Conservation (phyloP, 148 eudicot genomes). For the Talinum fruticosum region DNA sequence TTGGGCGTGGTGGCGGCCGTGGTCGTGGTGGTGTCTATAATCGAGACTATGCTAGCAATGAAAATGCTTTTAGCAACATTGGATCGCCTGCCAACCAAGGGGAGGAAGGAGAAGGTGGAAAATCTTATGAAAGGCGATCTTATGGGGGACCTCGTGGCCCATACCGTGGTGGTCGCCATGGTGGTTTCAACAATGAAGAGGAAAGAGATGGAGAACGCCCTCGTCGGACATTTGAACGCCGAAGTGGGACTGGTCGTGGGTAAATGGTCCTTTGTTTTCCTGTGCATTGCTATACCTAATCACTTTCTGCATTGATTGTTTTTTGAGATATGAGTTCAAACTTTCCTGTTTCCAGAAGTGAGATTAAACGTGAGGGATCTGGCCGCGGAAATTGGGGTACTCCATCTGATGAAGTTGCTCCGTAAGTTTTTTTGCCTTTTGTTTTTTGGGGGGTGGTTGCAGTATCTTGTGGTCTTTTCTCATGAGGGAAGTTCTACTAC, state of each 20-base stretch:
- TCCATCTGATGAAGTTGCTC: conserved; percentile 61
- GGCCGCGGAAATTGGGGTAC: conserved; percentile 98
- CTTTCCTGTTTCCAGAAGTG: conserved; percentile 39
- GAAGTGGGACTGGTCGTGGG: conserved; percentile 80
- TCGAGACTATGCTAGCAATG: conserved; percentile 48
- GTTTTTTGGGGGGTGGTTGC: background rate
- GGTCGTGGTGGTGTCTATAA: conserved; percentile 58
- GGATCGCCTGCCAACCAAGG: conserved; percentile 49
- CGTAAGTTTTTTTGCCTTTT: conserved; percentile 35
- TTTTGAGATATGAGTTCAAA: background rate
- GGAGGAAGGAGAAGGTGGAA: conserved; percentile 47
- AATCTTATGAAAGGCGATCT: conserved; percentile 50
- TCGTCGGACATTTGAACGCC: conserved; percentile 61
- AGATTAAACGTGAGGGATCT: conserved; percentile 79
- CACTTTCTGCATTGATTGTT: background rate
- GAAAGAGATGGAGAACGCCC: conserved; percentile 60
- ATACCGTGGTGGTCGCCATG: conserved; percentile 68
- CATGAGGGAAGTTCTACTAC: background rate
- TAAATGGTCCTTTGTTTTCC: conserved; percentile 22
- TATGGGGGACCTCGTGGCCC: conserved; percentile 65
- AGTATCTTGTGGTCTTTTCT: background rate
- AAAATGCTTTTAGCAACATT: conserved; percentile 42
- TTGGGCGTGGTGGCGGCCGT: conserved; percentile 41
- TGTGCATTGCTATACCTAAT: background rate
- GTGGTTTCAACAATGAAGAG: conserved; percentile 64